Conservation (phyloP, 768 basidiomycete species). For the Phylloporus sp. region DNA sequence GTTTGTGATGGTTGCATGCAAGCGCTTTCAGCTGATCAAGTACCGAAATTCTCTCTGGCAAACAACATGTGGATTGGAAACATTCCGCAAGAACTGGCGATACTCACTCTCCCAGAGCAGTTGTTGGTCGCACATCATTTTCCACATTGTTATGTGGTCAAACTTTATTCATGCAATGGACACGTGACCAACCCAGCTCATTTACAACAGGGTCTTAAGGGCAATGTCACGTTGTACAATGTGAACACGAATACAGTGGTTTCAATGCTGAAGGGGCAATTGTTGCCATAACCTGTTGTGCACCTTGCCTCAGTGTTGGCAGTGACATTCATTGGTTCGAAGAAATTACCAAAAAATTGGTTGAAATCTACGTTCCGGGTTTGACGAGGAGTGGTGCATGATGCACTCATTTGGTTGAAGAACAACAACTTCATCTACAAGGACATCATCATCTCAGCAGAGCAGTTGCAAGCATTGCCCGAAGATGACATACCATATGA, state of each 20-base stretch:
- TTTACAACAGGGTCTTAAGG: conserved; percentile 25
- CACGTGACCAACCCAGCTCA: background rate
- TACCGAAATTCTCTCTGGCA: conserved; percentile 24
- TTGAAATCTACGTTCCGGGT: conserved; percentile 27
- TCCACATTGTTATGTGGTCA: conserved; percentile 34
- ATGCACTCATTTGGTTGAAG: conserved; percentile 34
- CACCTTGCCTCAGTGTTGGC: conserved; percentile 29
- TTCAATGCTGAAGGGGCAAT: conserved; percentile 13
- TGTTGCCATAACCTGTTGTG: conserved; percentile 22
- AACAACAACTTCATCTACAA: conserved; percentile 27
- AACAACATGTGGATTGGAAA: conserved; percentile 41
- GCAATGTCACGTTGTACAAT: conserved; percentile 34
- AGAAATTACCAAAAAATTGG: conserved; percentile 13
- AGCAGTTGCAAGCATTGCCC: conserved; percentile 23
- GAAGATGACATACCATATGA: conserved; percentile 32
- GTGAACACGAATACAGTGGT: conserved; percentile 22
- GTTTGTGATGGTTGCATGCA: background rate
- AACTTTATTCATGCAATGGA: conserved; percentile 30
- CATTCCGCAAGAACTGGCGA: conserved; percentile 23
- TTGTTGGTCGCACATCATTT: conserved; percentile 32
- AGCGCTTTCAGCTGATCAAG: background rate
- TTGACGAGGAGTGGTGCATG: conserved; percentile 10
- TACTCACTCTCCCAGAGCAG: conserved; percentile 33
- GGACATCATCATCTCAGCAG: conserved; percentile 20
- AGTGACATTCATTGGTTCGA: conserved; percentile 30